Base-by-base conservation (phyloP, 2,329 filamentous ascomycete genomes). In the Zalaria sp. region DNA sequence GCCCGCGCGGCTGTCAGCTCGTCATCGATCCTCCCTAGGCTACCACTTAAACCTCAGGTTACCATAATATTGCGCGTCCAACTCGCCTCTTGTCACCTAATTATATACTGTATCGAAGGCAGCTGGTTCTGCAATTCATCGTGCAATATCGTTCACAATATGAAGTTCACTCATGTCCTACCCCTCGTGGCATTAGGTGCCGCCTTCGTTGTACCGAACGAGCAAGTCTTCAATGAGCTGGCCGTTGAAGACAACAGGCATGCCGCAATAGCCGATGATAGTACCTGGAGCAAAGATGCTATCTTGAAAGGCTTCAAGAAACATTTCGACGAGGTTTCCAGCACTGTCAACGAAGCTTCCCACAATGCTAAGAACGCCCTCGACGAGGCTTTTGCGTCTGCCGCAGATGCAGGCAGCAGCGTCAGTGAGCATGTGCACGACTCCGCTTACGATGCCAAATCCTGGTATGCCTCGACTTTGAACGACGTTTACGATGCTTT, bases 191-290 rank as follows among this genome's bases (percentile, higher is more conserved):
- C 69, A 27, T 47, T 71, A 39, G 58, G 64, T 47, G 59, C 68
- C 40, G 71, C 71, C 26, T 65, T 75, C 41, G 68, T 75, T 44
- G 59, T 77, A 38, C 70, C 71, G 10, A 63, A 72, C 38, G 62
- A 71, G 47, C 53, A 68, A 42, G 58, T 71, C 18, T 62, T 71
- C 45, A 58, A 61, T 35, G 55, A 66, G 34, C 46, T 69, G 37
- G 49, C 58, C 35, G 52, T 65, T 39, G 58, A 66, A 46, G 52
- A 57, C 44, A 50, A 64, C 38, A 49, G 57, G 35, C 49, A 43
- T 27, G 47, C 43, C 26, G 48, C 52, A 25, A 52, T 57, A 46
- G 46, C 57, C 46, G 53, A 60, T 27, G 53, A 47, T 46, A 47
- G 43, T 48, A 46, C 44, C 18, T 57, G 52, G 54, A 46, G 51